Evolutionary conservation across 805 yeast genomes (phyloP).

Genomic region (Ogataea paradorogensis): DNA sequence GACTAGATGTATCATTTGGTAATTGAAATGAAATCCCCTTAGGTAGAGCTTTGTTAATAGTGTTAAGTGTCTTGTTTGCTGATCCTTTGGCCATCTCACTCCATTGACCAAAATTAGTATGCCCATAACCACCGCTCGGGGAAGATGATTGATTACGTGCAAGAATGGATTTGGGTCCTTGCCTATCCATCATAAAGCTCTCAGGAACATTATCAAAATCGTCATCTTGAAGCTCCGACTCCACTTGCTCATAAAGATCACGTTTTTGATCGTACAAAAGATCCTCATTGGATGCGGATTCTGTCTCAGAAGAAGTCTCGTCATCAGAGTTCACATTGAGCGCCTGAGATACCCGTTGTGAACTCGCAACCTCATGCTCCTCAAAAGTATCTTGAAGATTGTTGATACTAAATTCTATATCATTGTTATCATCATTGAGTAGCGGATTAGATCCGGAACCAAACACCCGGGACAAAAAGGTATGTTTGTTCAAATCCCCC

Average conservation of each 20-base stretch:
- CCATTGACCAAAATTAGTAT: conserved; percentile 21
- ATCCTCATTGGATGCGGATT: conserved; percentile 13
- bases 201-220: conserved; percentile 29
- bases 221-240: conserved; percentile 28
- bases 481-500: conserved; percentile 38
- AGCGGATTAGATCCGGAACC: conserved; percentile 39
- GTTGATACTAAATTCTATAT: conserved; percentile 23
- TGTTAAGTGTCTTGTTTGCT: conserved; percentile 27
- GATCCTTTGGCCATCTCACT: conserved; percentile 28
- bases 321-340: conserved; percentile 28
- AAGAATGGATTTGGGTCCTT: conserved; percentile 6
- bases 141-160: background rate
- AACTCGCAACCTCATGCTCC: conserved; percentile 17
- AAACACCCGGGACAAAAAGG: conserved; percentile 63
- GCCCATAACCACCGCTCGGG: conserved; percentile 17
- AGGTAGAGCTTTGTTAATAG: conserved; percentile 24
- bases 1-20: conserved; percentile 16
- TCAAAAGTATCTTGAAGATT: conserved; percentile 23
- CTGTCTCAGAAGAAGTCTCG: conserved; percentile 21
- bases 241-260: conserved; percentile 19
- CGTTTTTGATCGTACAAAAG: conserved; percentile 19
- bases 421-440: conserved; percentile 28
- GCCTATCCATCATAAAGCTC: conserved; percentile 27
- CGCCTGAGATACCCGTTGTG: conserved; percentile 2
- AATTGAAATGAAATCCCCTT: conserved; percentile 23